Conservation (phyloP, 2,329 filamentous ascomycete species). For the Fonsecaea pugnacius region DNA sequence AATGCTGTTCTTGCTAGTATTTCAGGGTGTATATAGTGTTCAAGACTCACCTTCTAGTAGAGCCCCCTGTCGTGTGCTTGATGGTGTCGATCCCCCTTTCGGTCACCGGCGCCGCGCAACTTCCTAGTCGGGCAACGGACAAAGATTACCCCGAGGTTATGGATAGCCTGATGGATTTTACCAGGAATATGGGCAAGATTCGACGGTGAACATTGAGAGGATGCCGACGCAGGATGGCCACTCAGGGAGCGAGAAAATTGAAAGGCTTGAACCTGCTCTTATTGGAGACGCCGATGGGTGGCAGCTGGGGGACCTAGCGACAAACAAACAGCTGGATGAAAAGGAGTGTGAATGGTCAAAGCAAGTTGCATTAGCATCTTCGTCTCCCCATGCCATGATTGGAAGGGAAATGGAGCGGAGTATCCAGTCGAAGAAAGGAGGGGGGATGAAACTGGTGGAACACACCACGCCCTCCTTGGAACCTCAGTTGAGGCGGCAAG, state of each 20-base stretch:
- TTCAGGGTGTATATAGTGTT: not conserved
- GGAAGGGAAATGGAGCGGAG: not conserved
- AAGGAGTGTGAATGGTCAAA: slow-evolving; percentile 5
- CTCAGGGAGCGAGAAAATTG: not conserved
- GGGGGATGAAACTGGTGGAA: slow-evolving; percentile 14
- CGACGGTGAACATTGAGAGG: not conserved
- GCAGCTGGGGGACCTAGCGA: not conserved
- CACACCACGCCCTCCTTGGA: not conserved
- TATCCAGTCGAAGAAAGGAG: not conserved
- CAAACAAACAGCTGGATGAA: slow-evolving; percentile 13
- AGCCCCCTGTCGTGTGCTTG: slow-evolving; percentile 7
- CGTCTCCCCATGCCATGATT: slow-evolving; percentile 7
- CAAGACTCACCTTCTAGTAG: not conserved
- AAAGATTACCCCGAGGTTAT: slow-evolving; percentile 15
- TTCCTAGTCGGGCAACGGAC: slow-evolving; percentile 14
- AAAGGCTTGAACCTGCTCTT: not conserved
- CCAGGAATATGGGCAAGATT: not conserved
- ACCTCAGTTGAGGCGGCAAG: not conserved
- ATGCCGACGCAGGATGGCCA: not conserved
- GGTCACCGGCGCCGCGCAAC: slow-evolving; percentile 11
- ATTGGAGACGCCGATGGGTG: not conserved
- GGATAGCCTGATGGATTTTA: not conserved
- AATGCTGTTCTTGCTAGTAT: not conserved
- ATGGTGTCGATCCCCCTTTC: not conserved
- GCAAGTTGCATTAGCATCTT: slow-evolving; percentile 15